phyloP scores from a whole-genome alignment of 2,329 filamentous ascomycete genomes.

The Penicillium sp. region DNA sequence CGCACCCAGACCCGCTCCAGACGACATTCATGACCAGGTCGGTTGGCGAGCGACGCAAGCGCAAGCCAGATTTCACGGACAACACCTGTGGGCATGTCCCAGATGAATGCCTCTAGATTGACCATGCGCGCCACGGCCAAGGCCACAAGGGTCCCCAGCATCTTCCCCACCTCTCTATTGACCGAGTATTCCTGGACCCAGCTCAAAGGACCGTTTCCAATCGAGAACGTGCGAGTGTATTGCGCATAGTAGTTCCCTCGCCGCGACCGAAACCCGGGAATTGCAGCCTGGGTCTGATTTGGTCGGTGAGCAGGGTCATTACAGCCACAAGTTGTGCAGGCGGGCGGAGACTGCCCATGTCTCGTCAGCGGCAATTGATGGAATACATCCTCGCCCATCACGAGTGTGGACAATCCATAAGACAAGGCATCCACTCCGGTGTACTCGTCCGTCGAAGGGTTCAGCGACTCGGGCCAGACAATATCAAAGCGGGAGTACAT shows the following conservation, averaged over 20 bases:
- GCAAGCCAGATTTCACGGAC: conserved; percentile 80
- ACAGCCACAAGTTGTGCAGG: conserved; percentile 40
- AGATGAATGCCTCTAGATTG: conserved; percentile 79
- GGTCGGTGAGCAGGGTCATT: conserved; percentile 25
- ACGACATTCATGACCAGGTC: conserved; percentile 64
- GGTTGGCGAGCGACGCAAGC: conserved; percentile 69
- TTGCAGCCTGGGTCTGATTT: conserved; percentile 1
- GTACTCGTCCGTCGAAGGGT: conserved; percentile 63
- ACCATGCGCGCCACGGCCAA: conserved; percentile 79
- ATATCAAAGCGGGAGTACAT: conserved; percentile 88
- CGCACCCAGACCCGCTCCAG: conserved; percentile 77
- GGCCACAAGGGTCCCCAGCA: conserved; percentile 82
- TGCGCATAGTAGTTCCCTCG: conserved; percentile 76
- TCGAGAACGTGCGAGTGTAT: conserved; percentile 78
- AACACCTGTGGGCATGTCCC: conserved; percentile 89
- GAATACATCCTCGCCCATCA: conserved; percentile 70
- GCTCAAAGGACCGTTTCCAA: conserved; percentile 77
- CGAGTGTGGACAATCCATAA: conserved; percentile 78
- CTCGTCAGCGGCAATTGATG: conserved; percentile 50
- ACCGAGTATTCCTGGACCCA: conserved; percentile 84
- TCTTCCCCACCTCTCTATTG: conserved; percentile 81
- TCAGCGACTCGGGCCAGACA: conserved; percentile 76
- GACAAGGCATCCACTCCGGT: conserved; percentile 80
- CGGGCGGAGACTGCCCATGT: not conserved
- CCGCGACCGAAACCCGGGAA: conserved; percentile 39